Evolutionary conservation across 202 grass and related monocot genomes (phyloP), one percentile per base, ranked within the genome.

Genomic region (Schoenoplectus tabernaemontani): DNA sequence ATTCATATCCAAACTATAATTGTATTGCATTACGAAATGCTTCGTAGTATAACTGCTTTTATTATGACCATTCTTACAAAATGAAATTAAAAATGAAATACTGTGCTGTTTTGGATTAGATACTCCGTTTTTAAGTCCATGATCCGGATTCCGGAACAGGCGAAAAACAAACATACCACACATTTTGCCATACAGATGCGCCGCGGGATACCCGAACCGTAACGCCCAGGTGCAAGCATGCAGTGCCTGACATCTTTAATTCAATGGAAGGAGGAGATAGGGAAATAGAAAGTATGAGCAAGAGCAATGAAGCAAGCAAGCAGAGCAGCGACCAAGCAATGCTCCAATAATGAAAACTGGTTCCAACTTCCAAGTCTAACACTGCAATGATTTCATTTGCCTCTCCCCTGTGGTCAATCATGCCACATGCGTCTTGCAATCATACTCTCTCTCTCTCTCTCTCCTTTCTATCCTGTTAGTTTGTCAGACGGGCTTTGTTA

Each of bases 331-430:
- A 60, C 56, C 36, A 58, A 56, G 54, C 56, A 79, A 43, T 80
- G 38, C 38, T 65, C 47, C 37, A 80, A 80, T 80, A 33, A 80
- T 80, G 57, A 80, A 80, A 54, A 32, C 43, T 80, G 54, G 77
- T 61, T 80, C 44, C 28, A 28, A 28, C 28, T 28, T 28, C 28
- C 26, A 63, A 80, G 58, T 80, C 78, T 66, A 64, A 80, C 78
- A 80, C 5, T 64, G 78, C 61, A 80, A 80, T 80, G 57, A 80
- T 79, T 79, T 50, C 39, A 24, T 79, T 41, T 64, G 39, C 58
- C 48, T 77, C 73, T 59, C 75, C 64, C 57, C 59, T 65, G 78
- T 80, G 78, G 59, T 80, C 78, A 80, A 80, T 80, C 78, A 80
- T 80, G 38, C 57, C 78, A 80, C 78, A 80, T 80, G 78, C 78